phyloP scores from a whole-genome alignment of 768 basidiomycete species.

The Trametes cingulata region DNA sequence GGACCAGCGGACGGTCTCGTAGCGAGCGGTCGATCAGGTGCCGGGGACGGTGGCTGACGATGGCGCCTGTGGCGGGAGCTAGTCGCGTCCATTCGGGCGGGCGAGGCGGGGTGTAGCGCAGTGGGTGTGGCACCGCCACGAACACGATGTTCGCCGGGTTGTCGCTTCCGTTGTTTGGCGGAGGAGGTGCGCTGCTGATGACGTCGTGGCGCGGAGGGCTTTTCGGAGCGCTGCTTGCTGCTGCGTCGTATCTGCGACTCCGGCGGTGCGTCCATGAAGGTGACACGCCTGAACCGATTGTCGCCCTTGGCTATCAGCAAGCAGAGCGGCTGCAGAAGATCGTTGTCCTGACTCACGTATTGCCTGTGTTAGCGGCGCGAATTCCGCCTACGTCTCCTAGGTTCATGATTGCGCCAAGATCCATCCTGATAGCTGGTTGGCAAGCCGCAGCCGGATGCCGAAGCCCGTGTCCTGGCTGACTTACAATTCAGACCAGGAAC shows the following conservation, averaged over 20 bases:
- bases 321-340: neutral
- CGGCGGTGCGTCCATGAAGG: conserved; percentile 4
- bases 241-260: conserved; percentile 10
- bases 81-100: conserved; percentile 6
- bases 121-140: conserved; percentile 16
- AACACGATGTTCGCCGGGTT: conserved; percentile 3
- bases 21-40: conserved; percentile 4
- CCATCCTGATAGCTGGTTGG: conserved; percentile 25
- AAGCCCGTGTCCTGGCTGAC: conserved; percentile 7
- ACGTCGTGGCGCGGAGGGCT: neutral
- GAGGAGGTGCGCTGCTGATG: conserved; percentile 6
- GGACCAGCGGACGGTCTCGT: neutral
- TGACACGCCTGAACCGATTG: neutral
- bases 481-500: conserved; percentile 9
- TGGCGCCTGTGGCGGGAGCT: conserved; percentile 18
- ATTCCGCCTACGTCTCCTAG: conserved; percentile 23
- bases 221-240: conserved; percentile 12
- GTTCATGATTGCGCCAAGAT: conserved; percentile 29
- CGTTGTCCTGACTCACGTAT: conserved; percentile 1
- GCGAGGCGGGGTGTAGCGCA: conserved; percentile 1
- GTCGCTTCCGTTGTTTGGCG: conserved; percentile 9
- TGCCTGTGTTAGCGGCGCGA: conserved; percentile 15
- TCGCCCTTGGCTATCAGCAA: neutral
- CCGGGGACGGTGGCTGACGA: conserved; percentile 11
- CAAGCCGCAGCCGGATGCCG: conserved; percentile 16